Conservation (phyloP, 352 stramenopile species). For the Phytophthora palmivora region DNA sequence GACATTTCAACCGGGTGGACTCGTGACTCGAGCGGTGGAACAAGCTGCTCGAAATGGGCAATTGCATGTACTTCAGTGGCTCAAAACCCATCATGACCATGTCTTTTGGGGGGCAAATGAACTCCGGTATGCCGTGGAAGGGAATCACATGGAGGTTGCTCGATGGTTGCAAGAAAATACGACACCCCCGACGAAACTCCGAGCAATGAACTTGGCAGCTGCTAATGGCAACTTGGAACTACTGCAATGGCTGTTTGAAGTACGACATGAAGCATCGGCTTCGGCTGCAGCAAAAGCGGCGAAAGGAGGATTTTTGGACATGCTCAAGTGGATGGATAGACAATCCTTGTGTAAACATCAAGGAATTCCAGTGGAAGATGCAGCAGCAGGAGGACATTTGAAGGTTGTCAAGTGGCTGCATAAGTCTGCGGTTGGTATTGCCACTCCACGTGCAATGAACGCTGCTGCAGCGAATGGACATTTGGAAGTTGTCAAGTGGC, state of each 20-base stretch:
- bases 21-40: conserved; percentile 38
- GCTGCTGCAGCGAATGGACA: conserved; percentile 34
- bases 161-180: conserved; percentile 38
- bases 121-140: conserved; percentile 33
- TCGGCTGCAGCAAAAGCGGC: conserved; percentile 34
- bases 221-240: conserved; percentile 41
- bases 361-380: conserved; percentile 34
- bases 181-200: conserved; percentile 26
- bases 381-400: conserved; percentile 25
- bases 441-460: conserved; percentile 32
- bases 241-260: conserved; percentile 35
- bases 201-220: conserved; percentile 39
- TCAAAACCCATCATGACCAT: conserved; percentile 35
- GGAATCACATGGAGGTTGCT: conserved; percentile 22
- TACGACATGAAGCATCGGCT: conserved; percentile 32
- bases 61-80: conserved; percentile 31
- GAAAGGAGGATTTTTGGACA: conserved; percentile 29
- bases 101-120: conserved; percentile 49
- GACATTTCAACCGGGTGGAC: conserved; percentile 33
- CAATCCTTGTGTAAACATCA: conserved; percentile 33
- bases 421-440: conserved; percentile 33
- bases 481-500: conserved; percentile 38
- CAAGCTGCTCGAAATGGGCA: conserved; percentile 29
- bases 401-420: conserved; percentile 45
- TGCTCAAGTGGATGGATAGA: conserved; percentile 45